These are phyloP conservation scores for Juncus inflexus DNA, from an alignment of 176 grass and related monocot genomes.

Conservation along the genomic window DNA sequence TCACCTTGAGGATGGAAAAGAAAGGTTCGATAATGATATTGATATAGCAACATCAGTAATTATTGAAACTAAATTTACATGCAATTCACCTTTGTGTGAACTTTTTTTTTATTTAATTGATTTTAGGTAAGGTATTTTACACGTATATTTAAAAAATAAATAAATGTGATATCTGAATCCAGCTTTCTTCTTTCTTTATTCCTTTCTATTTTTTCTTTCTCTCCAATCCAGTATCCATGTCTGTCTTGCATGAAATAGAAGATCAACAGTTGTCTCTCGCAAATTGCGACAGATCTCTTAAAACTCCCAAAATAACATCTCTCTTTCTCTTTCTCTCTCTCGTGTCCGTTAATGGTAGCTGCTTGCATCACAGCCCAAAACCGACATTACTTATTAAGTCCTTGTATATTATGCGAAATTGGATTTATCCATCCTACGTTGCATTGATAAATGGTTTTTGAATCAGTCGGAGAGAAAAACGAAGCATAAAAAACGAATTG, in stretches of 20 bases:
- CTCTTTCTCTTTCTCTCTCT: background rate
- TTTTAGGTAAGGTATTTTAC: no score
- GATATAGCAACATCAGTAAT: no score
- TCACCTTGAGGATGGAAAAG: no score
- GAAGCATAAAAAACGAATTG: background rate
- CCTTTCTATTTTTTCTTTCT: background rate
- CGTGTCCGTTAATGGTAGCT: slow-evolving; percentile 4
- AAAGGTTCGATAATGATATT: no score
- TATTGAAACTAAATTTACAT: no score
- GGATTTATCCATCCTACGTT: background rate
- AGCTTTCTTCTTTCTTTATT: background rate
- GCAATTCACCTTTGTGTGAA: no score
- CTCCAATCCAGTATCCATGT: no score
- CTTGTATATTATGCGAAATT: slow-evolving; percentile 4
- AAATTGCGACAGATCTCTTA: no score
- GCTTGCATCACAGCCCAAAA: slow-evolving; percentile 7
- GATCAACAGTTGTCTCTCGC: no score
- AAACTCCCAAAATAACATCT: no score
- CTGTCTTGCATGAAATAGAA: no score
- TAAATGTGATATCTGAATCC: background rate
- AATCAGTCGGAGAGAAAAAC: background rate
- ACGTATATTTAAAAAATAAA: background rate
- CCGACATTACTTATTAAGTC: background rate
- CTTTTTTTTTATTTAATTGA: no score
- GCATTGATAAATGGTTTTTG: slow-evolving; percentile 2